These are phyloP conservation scores for Phaeophleospora eucalypticola DNA, from an alignment of 2,329 filamentous ascomycete genomes.

Conservation along the genomic window DNA sequence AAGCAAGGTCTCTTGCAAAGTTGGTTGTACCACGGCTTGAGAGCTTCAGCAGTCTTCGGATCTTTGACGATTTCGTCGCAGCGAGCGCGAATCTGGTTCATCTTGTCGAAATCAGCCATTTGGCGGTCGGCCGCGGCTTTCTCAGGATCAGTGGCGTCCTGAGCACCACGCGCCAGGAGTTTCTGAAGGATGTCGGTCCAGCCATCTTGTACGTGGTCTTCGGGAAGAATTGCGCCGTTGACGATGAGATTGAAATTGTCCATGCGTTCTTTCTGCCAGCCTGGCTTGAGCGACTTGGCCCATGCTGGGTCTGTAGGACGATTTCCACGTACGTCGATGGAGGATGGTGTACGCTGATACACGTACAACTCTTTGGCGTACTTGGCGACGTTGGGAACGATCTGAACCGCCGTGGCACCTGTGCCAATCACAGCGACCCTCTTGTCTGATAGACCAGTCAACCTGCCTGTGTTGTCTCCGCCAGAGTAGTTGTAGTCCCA, in stretches of 20 bases:
- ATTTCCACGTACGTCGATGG: slow-evolving; percentile 28
- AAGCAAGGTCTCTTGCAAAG: slow-evolving; percentile 63
- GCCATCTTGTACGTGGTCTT: slow-evolving; percentile 26
- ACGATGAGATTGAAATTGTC: slow-evolving; percentile 39
- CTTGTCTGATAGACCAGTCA: slow-evolving; percentile 18
- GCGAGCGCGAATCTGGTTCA: slow-evolving; percentile 44
- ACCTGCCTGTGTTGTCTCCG: slow-evolving; percentile 24
- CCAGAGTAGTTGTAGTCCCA: slow-evolving; percentile 44
- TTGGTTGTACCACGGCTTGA: slow-evolving; percentile 57
- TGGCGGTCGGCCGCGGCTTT: slow-evolving; percentile 18
- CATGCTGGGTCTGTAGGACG: slow-evolving; percentile 42
- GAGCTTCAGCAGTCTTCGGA: slow-evolving; percentile 45
- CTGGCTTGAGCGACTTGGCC: slow-evolving; percentile 32
- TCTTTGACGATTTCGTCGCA: slow-evolving; percentile 51
- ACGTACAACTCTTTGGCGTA: slow-evolving; percentile 37
- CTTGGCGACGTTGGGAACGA: slow-evolving; percentile 37
- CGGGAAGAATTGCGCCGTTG: slow-evolving; percentile 17
- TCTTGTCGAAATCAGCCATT: slow-evolving; percentile 22
- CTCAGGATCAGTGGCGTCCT: slow-evolving; percentile 10
- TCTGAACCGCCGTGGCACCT: slow-evolving; percentile 32
- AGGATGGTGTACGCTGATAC: slow-evolving; percentile 42
- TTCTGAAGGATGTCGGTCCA: slow-evolving; percentile 23
- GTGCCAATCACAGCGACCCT: slow-evolving; percentile 26
- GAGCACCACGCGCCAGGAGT: slow-evolving; percentile 16
- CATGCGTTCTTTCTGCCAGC: slow-evolving; percentile 50